Conservation (phyloP, 2,329 filamentous ascomycete species). For the Exserohilum rostratum region DNA sequence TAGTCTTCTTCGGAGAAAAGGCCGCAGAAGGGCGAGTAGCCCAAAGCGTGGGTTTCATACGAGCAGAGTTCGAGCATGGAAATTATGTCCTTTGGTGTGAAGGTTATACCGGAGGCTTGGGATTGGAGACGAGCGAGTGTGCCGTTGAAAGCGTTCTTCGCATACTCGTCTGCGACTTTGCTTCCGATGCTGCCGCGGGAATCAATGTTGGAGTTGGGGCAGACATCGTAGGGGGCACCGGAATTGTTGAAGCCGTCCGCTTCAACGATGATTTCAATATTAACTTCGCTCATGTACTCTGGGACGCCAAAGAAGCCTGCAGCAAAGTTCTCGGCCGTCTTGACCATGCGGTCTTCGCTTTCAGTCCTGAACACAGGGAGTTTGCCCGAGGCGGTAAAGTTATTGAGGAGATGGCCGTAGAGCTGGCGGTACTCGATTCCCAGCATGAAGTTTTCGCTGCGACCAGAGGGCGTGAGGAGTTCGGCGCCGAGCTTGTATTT, state of each 20-base stretch:
- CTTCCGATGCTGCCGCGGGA: slow-evolving; percentile 36
- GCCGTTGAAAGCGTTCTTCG: slow-evolving; percentile 34
- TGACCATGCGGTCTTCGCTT: slow-evolving; percentile 42
- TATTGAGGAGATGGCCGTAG: slow-evolving; percentile 53
- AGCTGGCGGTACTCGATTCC: slow-evolving; percentile 51
- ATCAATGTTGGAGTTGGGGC: slow-evolving; percentile 38
- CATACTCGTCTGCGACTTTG: slow-evolving; percentile 29
- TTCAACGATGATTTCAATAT: slow-evolving; percentile 40
- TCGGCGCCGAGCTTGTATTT: slow-evolving; percentile 41
- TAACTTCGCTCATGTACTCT: slow-evolving; percentile 37
- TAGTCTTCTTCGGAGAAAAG: slow-evolving; percentile 54
- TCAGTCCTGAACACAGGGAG: slow-evolving; percentile 49
- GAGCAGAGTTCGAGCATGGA: slow-evolving; percentile 50
- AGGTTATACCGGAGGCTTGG: slow-evolving; percentile 32
- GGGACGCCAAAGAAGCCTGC: slow-evolving; percentile 43
- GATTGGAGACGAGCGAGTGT: slow-evolving; percentile 38
- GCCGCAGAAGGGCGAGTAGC: slow-evolving; percentile 52
- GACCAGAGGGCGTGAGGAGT: slow-evolving; percentile 39
- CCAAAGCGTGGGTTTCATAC: slow-evolving; percentile 47
- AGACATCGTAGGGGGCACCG: slow-evolving; percentile 38
- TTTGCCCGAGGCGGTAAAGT: slow-evolving; percentile 48
- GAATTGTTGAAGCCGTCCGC: slow-evolving; percentile 34
- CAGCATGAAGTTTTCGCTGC: slow-evolving; percentile 50
- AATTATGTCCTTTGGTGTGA: slow-evolving; percentile 46
- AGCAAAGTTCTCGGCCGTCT: slow-evolving; percentile 42